These are phyloP conservation scores for Lachnellula suecica DNA, from an alignment of 2,329 filamentous ascomycete species.

Conservation along the genomic window DNA sequence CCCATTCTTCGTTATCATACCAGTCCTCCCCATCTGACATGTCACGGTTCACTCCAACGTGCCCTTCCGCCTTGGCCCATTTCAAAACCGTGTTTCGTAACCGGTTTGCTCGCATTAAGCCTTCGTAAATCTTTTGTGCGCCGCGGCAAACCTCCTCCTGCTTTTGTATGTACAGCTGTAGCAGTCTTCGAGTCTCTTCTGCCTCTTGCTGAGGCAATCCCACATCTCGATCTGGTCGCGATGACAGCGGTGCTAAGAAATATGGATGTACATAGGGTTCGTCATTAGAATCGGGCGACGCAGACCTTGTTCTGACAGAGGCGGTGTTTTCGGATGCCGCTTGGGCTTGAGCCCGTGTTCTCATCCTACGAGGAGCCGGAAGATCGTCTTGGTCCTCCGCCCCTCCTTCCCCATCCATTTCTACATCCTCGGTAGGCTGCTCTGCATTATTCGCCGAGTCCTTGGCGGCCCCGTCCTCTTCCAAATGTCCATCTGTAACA, in stretches of 20 bases:
- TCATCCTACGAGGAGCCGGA: constrained; percentile 50
- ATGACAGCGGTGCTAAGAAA: constrained; percentile 64
- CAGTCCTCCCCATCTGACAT: constrained; percentile 89
- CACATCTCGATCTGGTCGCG: constrained; percentile 66
- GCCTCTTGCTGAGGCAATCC: constrained; percentile 73
- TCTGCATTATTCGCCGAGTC: background rate
- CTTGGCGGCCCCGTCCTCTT: constrained; percentile 6
- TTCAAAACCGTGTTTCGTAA: constrained; percentile 69
- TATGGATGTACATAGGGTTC: constrained; percentile 69
- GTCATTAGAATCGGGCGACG: constrained; percentile 43
- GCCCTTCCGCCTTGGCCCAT: constrained; percentile 78
- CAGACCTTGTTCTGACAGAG: constrained; percentile 32
- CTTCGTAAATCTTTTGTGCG: constrained; percentile 64
- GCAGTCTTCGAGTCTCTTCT: constrained; percentile 71
- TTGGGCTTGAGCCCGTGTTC: constrained; percentile 51
- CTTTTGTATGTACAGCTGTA: constrained; percentile 79
- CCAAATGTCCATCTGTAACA: background rate
- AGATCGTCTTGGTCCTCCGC: constrained; percentile 41
- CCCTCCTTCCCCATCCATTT: constrained; percentile 15
- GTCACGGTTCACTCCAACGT: constrained; percentile 61
- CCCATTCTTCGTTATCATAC: constrained; percentile 83
- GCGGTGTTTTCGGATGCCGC: constrained; percentile 37
- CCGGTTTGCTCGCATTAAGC: constrained; percentile 70
- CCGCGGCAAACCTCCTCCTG: constrained; percentile 81
- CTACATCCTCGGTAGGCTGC: constrained; percentile 4